Evolutionary conservation across 352 stramenopile genomes (phyloP).

Genomic region (Halophytophthora batemanensis): DNA sequence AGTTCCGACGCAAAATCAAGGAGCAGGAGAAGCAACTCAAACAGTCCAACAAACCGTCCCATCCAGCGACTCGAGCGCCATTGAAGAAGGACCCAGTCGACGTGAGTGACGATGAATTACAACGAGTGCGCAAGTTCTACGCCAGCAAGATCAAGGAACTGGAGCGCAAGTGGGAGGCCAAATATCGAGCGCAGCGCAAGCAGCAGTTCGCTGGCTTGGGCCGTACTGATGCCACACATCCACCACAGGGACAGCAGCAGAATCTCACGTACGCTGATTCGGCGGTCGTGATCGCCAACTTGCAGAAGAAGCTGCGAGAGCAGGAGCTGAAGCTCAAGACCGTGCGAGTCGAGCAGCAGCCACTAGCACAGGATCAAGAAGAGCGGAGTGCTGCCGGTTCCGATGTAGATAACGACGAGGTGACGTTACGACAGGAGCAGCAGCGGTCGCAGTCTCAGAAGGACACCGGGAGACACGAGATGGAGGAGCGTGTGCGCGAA

Average conservation of each 20-base stretch:
- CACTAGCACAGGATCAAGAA: conserved; percentile 8
- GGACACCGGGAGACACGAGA: conserved; percentile 19
- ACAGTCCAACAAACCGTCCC: conserved; percentile 14
- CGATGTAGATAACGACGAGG: not conserved
- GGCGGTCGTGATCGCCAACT: conserved; percentile 35
- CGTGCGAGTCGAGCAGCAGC: conserved; percentile 17
- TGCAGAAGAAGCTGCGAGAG: conserved; percentile 28
- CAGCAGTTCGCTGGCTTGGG: conserved; percentile 30
- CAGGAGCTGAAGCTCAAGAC: conserved; percentile 23
- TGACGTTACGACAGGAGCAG: conserved; percentile 4
- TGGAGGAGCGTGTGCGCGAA: conserved; percentile 22
- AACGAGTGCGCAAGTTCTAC: conserved; percentile 70
- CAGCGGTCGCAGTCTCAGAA: too few species aligned
- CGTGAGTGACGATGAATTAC: conserved; percentile 39
- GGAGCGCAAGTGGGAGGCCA: conserved; percentile 71
- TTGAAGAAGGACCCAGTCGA: too few species aligned
- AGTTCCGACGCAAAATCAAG: conserved; percentile 63
- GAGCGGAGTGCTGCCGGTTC: conserved; percentile 1
- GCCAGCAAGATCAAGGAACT: conserved; percentile 72
- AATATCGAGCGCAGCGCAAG: conserved; percentile 56
- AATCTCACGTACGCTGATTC: conserved; percentile 32
- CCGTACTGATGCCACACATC: conserved; percentile 9
- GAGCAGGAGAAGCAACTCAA: conserved; percentile 43
- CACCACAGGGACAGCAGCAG: conserved; percentile 13
- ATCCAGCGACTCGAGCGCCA: conserved; percentile 6